Base-by-base conservation (phyloP, 257 asterid species). In the Ocimum tenuiflorum region DNA sequence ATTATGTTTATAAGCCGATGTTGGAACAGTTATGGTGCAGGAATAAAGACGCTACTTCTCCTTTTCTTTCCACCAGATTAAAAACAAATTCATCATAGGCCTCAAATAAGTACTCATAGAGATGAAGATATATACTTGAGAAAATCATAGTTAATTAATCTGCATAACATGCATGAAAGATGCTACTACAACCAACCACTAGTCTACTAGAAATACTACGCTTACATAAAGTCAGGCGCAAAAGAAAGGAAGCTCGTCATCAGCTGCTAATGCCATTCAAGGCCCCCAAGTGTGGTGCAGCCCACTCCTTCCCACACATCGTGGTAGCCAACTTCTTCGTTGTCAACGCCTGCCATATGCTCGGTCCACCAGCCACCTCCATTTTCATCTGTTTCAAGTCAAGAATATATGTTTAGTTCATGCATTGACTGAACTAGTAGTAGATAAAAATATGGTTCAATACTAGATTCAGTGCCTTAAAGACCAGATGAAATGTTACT, bases 341-440 rank as follows among this genome's bases (percentile, higher is more conserved):
- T 81, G 74, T 87, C 98, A 15, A 91, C 85, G 27, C 96, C 98
- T 83, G 83, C 96, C 96, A 82, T 91, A 23, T 80, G 68, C 69
- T 74, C 81, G 51, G 81, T 90, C 98, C 98, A 88, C 95, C 88
- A 89, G 50, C 96, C 96, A 47, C 83, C 80, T 8, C 98, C 96
- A 70, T 86, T 86, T 64, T 85, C 84, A 79, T 88, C 97, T 91
- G 82, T 74, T 51, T 42, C 70, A 59, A 67, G 12, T 13, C 6
- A 54, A 70, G 8, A 15, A 51, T n/a, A 2, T 54, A 12, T 6
- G 19, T 36, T 18, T 49, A 39, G 22, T 68, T 13, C 17, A 33
- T 7, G 52, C 19, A 51, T 9, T 33, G 42, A 58, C 55, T 4
- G 2, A 69, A 23, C 22, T 43, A 39, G 1, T 36, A 29, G 41